Evolutionary conservation across 345 rosid genomes (phyloP), one percentile per base, ranked within the genome.

Genomic region (Acer campestre): DNA sequence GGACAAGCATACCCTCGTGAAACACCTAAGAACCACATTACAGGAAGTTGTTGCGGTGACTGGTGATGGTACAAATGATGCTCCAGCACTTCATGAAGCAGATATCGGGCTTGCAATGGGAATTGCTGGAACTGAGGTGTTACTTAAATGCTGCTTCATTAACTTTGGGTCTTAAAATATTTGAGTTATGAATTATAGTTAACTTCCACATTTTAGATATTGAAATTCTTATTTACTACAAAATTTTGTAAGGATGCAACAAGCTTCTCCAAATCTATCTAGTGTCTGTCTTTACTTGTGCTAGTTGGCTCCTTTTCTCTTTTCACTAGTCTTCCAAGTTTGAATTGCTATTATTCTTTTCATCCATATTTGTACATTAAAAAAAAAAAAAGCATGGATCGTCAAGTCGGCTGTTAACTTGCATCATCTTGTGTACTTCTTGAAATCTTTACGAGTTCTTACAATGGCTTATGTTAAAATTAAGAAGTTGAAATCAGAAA

Each of bases 61-160:
- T 0, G 95, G 94, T 74, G 98, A 95, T 83, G 98, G 94, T 29
- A 92, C 94, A 72, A 92, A 95, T 84, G 98, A 95, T 75, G 98
- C 98, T 78, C 94, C 95, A 18, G 95, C 98, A 62, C 86, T 95
- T 82, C 92, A 90, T 77, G 98, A 90, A 80, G 98, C 95, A 25
- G 97, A 95, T 84, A 88, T 93, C 29, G 93, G 97, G 70, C 91
- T 95, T 51, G 97, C 98, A 23, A 95, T 90, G 97, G 97, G 98
- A 44, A 90, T 91, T 69, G 87, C 93, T 72, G 98, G 97, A 68
- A 93, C 97, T 63, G 98, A 94, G 91, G 93, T 91, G 46, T n/a
- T 67, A 16, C 65, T 42, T 51, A 51, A 66, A 44, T 67, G 70
- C 61, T 66, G 61, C 22, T 64, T 40, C 70, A 76, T 65, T 65